Conservation (phyloP, 2,329 filamentous ascomycete genomes). For the Pseudogymnoascus sp. region DNA sequence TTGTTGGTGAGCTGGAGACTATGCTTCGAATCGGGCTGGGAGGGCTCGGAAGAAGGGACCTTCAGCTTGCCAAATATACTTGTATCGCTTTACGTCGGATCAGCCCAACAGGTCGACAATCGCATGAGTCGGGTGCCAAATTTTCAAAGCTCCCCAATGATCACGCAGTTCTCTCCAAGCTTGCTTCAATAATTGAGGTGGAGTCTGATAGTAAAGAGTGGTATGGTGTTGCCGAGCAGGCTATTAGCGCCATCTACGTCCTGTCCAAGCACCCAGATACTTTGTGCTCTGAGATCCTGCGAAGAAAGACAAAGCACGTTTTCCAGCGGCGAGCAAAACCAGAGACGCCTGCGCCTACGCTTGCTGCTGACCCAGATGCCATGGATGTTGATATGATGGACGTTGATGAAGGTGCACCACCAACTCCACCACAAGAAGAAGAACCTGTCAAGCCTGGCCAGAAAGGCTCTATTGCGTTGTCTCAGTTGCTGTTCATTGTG, state of each 20-base stretch:
- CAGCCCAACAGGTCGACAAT: conserved; percentile 73
- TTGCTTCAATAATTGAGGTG: conserved; percentile 80
- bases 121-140: conserved; percentile 60
- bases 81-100: conserved; percentile 89
- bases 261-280: conserved; percentile 90
- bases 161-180: conserved; percentile 72
- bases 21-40: conserved; percentile 89
- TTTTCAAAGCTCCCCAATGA: conserved; percentile 82
- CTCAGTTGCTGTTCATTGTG: conserved; percentile 88
- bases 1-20: conserved; percentile 88
- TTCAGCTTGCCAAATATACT: conserved; percentile 88
- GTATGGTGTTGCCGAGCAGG: conserved; percentile 93
- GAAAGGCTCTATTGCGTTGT: conserved; percentile 67
- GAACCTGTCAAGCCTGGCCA: conserved; percentile 39
- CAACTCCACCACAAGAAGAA: conserved; percentile 24
- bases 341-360: conserved; percentile 27
- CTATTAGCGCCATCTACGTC: conserved; percentile 89
- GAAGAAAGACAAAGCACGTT: conserved; percentile 76
- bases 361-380: conserved; percentile 15
- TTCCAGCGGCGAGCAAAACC: conserved; percentile 40
- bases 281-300: conserved; percentile 82
- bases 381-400: conserved; percentile 25
- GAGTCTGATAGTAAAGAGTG: conserved; percentile 88
- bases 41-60: conserved; percentile 66
- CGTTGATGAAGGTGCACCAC: conserved; percentile 22